Evolutionary conservation across 2,329 filamentous ascomycete species (phyloP), one percentile per base, ranked within the genome.

Genomic region (Aspergillus novoparasiticus): DNA sequence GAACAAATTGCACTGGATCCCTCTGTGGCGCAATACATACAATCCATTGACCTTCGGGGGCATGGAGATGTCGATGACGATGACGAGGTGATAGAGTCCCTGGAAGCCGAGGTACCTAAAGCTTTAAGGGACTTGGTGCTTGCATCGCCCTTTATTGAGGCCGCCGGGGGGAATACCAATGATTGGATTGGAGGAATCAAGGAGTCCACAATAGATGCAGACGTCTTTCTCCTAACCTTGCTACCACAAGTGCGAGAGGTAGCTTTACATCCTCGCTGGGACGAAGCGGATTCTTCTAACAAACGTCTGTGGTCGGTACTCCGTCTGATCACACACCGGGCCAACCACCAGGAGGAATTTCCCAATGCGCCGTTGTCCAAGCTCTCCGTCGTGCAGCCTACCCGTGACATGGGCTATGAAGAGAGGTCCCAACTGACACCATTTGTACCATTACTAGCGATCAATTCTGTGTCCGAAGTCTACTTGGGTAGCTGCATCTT

Each of bases 201-300:
- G 21, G 11, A 19, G 12, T 60, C 58, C 21, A 28, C n/a, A 16
- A 10, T 60, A 11, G 14, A 60, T 54, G 58, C 58, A 32, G 58
- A 60, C 34, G 48, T 60, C 46, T 60, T 60, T 26, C 58, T 60
- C 26, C 14, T 60, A 50, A 60, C 58, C 48, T 54, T 60, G 48
- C 46, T 60, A n/a, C 10, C 58, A 11, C 32, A 54, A 16, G 46
- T 60, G 21, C 58, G 58, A 28, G 23, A 54, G 26, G 4, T 60
- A 36, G 26, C 58, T 43, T 19, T 60, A 34, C 58, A 43, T 23
- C 34, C 58, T 21, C 48, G 48, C 9, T 60, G 58, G 58, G 58
- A 55, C 28, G 34, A 43, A 36, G 23, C 55, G 3, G 14, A 32
- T 32, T 14, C 46, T 32, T 6, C 1, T 16, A 32, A 45, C 16